Evolutionary conservation across 139 green algal species (phyloP).

Genomic region (Chlamydomonas applanata): DNA sequence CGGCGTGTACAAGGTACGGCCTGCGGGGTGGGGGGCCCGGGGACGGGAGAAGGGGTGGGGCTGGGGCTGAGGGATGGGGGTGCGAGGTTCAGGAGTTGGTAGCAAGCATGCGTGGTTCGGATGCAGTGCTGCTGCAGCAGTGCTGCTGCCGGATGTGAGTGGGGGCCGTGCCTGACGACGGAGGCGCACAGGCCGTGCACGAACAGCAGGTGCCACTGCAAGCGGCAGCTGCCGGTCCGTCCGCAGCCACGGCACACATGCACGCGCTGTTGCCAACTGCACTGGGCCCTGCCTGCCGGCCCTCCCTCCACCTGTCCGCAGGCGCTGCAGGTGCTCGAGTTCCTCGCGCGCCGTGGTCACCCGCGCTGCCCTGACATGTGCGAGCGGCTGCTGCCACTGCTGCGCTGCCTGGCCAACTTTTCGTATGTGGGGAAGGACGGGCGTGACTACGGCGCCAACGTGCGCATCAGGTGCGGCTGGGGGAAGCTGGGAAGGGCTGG

Average conservation of each 20-base stretch:
- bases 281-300: too few relatives aligned
- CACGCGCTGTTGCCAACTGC: neutral
- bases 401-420: slow-evolving; percentile 75
- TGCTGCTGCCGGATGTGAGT: too few relatives aligned
- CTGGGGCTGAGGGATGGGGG: too few relatives aligned
- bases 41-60: too few relatives aligned
- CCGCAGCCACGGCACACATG: neutral
- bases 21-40: too few relatives aligned
- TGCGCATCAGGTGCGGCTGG: slow-evolving; percentile 67
- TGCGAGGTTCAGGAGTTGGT: too few relatives aligned
- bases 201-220: too few relatives aligned
- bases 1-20: slow-evolving; percentile 78
- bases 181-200: too few relatives aligned
- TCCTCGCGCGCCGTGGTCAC: slow-evolving; percentile 65
- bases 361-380: slow-evolving; percentile 38
- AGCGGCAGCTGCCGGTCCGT: neutral
- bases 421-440: slow-evolving; percentile 58
- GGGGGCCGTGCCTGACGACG: too few relatives aligned
- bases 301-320: slow-evolving; percentile 6
- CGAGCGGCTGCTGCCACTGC: slow-evolving; percentile 32
- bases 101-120: too few relatives aligned
- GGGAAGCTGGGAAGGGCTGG: too few relatives aligned
- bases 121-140: neutral
- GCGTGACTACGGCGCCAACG: slow-evolving; percentile 82
- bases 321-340: slow-evolving; percentile 86